Base-by-base conservation (phyloP, 371 early-diverging fungal genomes). In the Apophysomyces trapeziformis region DNA sequence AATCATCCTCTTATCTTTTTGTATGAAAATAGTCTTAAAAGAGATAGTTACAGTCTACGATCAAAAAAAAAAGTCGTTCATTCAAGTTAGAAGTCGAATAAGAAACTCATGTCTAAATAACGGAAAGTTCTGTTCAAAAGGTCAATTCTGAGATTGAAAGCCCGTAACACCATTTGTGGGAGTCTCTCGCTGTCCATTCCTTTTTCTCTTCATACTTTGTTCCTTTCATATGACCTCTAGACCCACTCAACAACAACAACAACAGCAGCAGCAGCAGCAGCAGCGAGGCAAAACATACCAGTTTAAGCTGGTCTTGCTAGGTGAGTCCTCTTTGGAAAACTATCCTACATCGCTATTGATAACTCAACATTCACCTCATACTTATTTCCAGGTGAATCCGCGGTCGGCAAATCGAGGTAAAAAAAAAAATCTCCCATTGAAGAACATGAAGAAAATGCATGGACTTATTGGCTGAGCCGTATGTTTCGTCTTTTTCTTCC, bases 331-430 rank as follows among this genome's bases (percentile, higher is more conserved):
- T 2, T 2, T 26, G 32, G 32, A 26, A 26, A 26, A 26, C 32
- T 26, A 1, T 26, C 32, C 32, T 26, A 26, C 32, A 26, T 26
- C 32, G 32, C 32, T 26, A 26, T 26, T 1, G 32, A 26, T 26
- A 26, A 26, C 32, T 26, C 32, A 26, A 26, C 37, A 46, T 46
- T 18, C 37, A 26, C 36, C 16, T 36, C 26, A n/a, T 47, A 21
- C 41, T 56, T 14, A 41, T 37, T 38, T 46, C 16, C 70, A 93
- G 94, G 94, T 68, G 94, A 94, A 71, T 93, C 94, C 36, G 94
- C 94, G 50, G 94, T 94, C 36, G 94, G 94, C 54, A 94, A 94
- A 78, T 94, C 94, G 63, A 92, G 93, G 93, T 89, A 85, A 45
- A 44, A 26, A 1, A n/a, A 26, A 26, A 26, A 26, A 26, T 26